Base-by-base conservation (phyloP, 2,329 filamentous ascomycete species). In the Tothia fuscella region DNA sequence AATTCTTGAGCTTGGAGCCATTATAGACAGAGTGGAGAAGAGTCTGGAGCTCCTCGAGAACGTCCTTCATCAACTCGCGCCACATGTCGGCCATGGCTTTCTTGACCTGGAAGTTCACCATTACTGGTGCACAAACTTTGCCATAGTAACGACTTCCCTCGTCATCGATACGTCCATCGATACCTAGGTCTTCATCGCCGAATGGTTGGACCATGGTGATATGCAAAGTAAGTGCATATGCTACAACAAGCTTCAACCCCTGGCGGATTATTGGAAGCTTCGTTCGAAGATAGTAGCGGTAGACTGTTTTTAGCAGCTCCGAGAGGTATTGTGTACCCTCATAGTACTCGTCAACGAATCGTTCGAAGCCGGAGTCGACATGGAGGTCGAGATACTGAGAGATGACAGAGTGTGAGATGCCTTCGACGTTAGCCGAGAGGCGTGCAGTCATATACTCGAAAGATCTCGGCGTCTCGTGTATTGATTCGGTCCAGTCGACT, bases 21-120 rank as follows among this genome's bases (percentile, higher is more conserved):
- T 83, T 93, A 72, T 96, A 96, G 33, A 96, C 89, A 49, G 87
- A 93, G n/a, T 86, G 93, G 72, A 95, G 96, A 12, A 96, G 73
- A 5, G 77, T 68, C 1, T 89, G 95, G 1, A 96, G 74, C 67
- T 96, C 89, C 66, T 93, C 88, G 2, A 96, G 72, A 28, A 95
- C 87, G 53, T 95, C 89, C 68, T 93, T 93, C 62, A 95, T 88
- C 44, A 96, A 71, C 62, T 94, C 88, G 50, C 89, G 87, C 89
- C 89, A 96, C 85, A 95, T 93, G 56, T 93, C 87, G 50, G 88
- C 89, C 66, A 96, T 80, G 42, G 88, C 88, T 55, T 84, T 91
- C 74, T 96, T 96, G 70, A 96, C 87, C 68, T 95, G 86, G 76
- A 95, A 95, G 71, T 95, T 96, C 75, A 96, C 93, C 88, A 96